Percentiles rank a stretch among this genome's conserved stretches.
Evolutionary conservation across 169 alveolate species (phyloP).

Genomic region (Plasmodium relictum): DNA sequence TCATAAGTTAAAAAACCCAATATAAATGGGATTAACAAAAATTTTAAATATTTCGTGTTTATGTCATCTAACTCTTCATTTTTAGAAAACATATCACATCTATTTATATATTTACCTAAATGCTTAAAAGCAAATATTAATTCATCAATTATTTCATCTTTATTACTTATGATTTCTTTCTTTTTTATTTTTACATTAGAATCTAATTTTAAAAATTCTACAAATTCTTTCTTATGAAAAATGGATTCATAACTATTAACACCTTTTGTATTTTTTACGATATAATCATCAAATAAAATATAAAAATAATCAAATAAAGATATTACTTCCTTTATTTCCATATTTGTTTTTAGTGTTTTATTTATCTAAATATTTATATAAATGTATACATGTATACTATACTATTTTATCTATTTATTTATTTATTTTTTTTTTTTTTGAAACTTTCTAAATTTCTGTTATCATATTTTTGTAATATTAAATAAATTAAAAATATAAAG

Average conservation of each 20-base stretch:
- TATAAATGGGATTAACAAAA: constrained; percentile 33
- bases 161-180: constrained; percentile 3
- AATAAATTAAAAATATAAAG: no score
- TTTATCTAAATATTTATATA: no score
- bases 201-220: constrained; percentile 8
- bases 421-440: no score
- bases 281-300: constrained; percentile 36
- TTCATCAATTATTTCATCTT: constrained; percentile 60
- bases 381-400: no score
- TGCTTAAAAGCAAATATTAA: constrained; percentile 39
- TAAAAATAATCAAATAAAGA: constrained; percentile 34
- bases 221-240: constrained; percentile 36
- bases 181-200: not conserved
- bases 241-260: constrained; percentile 10
- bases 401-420: no score
- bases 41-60: constrained; percentile 26
- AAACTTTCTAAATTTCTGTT: no score
- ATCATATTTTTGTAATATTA: no score
- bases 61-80: constrained; percentile 61
- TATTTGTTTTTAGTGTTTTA: not conserved
- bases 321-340: constrained; percentile 2
- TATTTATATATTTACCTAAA: constrained; percentile 22
- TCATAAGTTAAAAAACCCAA: constrained; percentile 31
- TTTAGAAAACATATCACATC: constrained; percentile 39
- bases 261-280: constrained; percentile 15